These are phyloP conservation scores for Suillus luteus DNA, from an alignment of 768 basidiomycete species.

Conservation along the genomic window DNA sequence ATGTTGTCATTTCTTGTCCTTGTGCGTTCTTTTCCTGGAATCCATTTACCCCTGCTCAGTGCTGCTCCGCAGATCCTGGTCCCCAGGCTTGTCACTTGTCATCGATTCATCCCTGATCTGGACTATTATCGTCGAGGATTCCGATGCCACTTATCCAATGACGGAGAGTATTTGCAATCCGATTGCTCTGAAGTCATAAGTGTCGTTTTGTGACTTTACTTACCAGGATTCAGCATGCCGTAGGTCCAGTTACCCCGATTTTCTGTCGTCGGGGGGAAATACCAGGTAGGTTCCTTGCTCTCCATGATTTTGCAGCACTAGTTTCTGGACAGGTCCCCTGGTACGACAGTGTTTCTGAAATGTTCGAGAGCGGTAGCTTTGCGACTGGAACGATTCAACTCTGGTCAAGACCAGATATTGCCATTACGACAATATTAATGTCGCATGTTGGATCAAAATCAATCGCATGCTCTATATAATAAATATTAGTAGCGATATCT, in stretches of 20 bases:
- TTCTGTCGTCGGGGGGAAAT: background rate
- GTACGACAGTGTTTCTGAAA: background rate
- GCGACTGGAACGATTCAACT: background rate
- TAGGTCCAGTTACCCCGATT: background rate
- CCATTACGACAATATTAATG: background rate
- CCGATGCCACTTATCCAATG: background rate
- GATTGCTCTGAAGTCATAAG: too few species aligned
- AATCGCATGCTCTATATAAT: conserved; percentile 1
- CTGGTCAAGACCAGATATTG: background rate
- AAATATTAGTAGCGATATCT: conserved; percentile 8
- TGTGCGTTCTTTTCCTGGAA: background rate
- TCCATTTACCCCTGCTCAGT: too few species aligned
- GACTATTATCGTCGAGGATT: background rate
- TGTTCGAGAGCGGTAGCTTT: background rate
- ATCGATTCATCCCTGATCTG: background rate
- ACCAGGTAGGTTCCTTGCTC: background rate
- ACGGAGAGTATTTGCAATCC: background rate
- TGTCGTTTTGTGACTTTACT: background rate
- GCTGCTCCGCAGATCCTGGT: background rate
- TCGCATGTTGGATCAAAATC: background rate
- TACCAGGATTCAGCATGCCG: background rate
- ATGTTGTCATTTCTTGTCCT: background rate
- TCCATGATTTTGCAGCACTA: background rate
- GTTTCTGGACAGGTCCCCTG: background rate
- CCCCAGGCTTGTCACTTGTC: background rate